A percentile compares a stretch with the other conserved stretches of the same genome.
These are phyloP conservation scores for Fistulinella cinereoalba DNA, from an alignment of 1,284 basidiomycete genomes.

Conservation along the genomic window DNA sequence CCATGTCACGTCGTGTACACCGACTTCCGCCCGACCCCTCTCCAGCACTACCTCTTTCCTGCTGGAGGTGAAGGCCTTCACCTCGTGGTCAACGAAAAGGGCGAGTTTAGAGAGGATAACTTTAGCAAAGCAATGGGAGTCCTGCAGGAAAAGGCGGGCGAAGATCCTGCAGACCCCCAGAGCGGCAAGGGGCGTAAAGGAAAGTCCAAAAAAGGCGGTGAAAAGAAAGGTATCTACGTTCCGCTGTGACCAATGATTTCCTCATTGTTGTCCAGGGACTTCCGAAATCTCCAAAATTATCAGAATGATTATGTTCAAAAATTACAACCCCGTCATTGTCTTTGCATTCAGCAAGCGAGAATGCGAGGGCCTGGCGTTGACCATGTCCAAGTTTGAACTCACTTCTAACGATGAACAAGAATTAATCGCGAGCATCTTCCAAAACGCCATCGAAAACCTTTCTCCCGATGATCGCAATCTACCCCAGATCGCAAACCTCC, in stretches of 20 bases:
- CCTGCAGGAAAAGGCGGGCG: constrained; percentile 81
- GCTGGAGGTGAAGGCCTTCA: constrained; percentile 96
- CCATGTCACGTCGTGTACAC: constrained; percentile 99
- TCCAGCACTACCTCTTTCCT: constrained; percentile 98
- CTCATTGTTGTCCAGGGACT: constrained; percentile 48
- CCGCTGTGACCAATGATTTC: neutral
- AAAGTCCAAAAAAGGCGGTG: constrained; percentile 88
- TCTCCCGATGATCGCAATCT: constrained; percentile 86
- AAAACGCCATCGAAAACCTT: constrained; percentile 90
- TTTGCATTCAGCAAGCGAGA: constrained; percentile 99
- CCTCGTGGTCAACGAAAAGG: constrained; percentile 96
- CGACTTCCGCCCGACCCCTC: constrained; percentile 95
- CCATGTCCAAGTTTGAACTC: constrained; percentile 95
- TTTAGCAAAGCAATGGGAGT: constrained; percentile 98
- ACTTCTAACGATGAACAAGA: constrained; percentile 93
- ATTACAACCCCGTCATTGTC: constrained; percentile 98
- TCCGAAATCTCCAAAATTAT: constrained; percentile 98
- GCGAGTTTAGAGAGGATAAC: constrained; percentile 96
- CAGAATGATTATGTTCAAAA: constrained; percentile 98
- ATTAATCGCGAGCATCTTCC: constrained; percentile 87
- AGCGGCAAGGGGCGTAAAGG: constrained; percentile 84
- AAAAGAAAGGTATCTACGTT: constrained; percentile 70
- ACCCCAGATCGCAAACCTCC: constrained; percentile 91
- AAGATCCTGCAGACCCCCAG: constrained; percentile 86
- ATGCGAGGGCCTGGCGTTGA: constrained; percentile 91